Base-by-base conservation (phyloP, 805 yeast species). In the Teunomyces atbi region DNA sequence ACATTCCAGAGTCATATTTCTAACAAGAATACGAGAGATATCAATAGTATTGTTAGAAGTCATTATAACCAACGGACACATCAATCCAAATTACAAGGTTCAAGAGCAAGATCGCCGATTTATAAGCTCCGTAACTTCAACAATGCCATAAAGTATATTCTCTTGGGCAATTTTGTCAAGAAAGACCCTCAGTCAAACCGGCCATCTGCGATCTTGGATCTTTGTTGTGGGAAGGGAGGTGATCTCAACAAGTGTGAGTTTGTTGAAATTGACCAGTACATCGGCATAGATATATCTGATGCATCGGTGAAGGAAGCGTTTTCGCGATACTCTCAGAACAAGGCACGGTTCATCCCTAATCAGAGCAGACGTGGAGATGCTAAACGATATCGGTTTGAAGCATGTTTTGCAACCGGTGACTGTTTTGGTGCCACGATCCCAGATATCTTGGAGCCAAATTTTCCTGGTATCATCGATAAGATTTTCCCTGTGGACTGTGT, bases 171-270 rank as follows among this genome's bases (percentile, higher is more conserved):
- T 54, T 83, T 74, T 64, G 81, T 84, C 2, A 70, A 69, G 29
- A 55, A 60, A 15, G 53, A 57, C 12, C 50, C 58, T 5, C 59
- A 54, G 2, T 20, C 29, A 12, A 33, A 28, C n/a, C 47, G 44
- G 3, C 68, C 71, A 3, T 59, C 39, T 69, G 79, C 50, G 76
- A 78, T 86, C 1, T 69, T 94, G 15, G 99, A 94, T 60, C 66
- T 92, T 46, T 97, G 97, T 12, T 91, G 98, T 66, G 99, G 99
- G 11, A 95, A 94, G 64, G 99, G 99, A 44, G 99, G 99, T 21
- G 99, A 94, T 68, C 69, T 94, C 58, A 81, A 86, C 56, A 94
- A 94, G 63, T 92, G 96, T 83, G 86, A 84, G 43, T 81, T 81
- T 55, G 85, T 89, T 1, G 71, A 79, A 16, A 78, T 89, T 2